These are phyloP conservation scores for Amylostereum areolatum DNA, from an alignment of 1,284 basidiomycete species.

Conservation along the genomic window DNA sequence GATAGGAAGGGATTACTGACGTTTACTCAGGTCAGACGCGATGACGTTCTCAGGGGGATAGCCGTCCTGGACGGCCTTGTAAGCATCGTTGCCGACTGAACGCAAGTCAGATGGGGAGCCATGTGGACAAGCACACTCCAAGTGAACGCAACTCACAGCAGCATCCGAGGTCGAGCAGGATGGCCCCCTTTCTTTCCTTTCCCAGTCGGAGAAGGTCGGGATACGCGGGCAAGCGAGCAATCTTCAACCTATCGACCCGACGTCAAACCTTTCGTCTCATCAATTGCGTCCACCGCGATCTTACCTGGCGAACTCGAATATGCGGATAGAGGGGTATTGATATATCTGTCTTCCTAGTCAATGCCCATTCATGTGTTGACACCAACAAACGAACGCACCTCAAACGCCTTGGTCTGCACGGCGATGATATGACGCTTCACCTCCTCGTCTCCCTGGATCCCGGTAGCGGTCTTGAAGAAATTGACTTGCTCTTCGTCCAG, in stretches of 20 bases:
- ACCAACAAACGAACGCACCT: slow-evolving; percentile 15
- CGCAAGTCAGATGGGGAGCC: not conserved
- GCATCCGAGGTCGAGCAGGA: slow-evolving; percentile 36
- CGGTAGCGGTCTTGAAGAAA: slow-evolving; percentile 29
- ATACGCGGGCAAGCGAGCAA: slow-evolving; percentile 33
- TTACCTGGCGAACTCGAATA: slow-evolving; percentile 31
- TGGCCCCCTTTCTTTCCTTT: slow-evolving; percentile 26
- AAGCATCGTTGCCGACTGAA: slow-evolving; percentile 32
- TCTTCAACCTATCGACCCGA: slow-evolving; percentile 30
- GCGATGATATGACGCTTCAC: slow-evolving; percentile 34
- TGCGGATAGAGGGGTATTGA: slow-evolving; percentile 27
- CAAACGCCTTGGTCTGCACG: slow-evolving; percentile 31
- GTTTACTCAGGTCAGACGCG: slow-evolving; percentile 16
- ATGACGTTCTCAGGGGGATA: slow-evolving; percentile 25
- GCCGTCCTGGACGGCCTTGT: slow-evolving; percentile 31
- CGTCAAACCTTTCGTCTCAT: not conserved
- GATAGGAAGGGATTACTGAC: slow-evolving; percentile 6
- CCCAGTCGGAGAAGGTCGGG: slow-evolving; percentile 28
- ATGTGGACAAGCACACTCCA: not conserved
- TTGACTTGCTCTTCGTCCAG: slow-evolving; percentile 18
- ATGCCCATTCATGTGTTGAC: not conserved
- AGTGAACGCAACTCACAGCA: slow-evolving; percentile 30
- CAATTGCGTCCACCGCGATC: not conserved
- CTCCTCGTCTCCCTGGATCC: slow-evolving; percentile 26
- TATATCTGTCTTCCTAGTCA: slow-evolving; percentile 16